Conservation (phyloP, 306 rosid species). For the Cajanus cajan region DNA sequence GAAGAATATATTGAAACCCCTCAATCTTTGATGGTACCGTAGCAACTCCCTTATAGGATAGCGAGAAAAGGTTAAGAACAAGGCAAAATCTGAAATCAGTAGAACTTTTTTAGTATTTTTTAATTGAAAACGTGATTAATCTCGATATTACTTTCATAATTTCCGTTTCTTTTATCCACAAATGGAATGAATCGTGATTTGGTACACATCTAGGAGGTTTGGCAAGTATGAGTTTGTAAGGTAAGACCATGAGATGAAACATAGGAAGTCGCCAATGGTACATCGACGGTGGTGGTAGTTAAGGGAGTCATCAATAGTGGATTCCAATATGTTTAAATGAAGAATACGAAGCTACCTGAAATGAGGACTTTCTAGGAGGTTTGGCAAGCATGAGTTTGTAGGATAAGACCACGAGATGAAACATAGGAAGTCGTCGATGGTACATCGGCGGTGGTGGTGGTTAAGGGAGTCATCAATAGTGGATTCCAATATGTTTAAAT, state of each 20-base stretch:
- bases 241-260: neutral
- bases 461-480: neutral
- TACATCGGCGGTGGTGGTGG: neutral
- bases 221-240: neutral
- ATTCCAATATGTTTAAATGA: too few relatives aligned
- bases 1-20: too few relatives aligned
- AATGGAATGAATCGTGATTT: neutral
- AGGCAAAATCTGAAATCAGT: neutral
- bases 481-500: neutral
- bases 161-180: neutral
- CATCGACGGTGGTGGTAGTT: neutral
- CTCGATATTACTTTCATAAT: neutral
- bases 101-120: neutral
- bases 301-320: neutral
- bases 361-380: neutral
- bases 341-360: too few relatives aligned
- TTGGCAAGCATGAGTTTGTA: neutral
- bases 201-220: neutral
- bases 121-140: neutral
- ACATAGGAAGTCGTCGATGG: neutral
- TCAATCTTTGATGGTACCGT: too few relatives aligned
- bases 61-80: neutral
- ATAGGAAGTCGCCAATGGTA: neutral
- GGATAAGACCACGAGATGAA: neutral
- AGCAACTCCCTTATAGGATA: too few relatives aligned